Evolutionary conservation across 2,329 filamentous ascomycete species (phyloP).

Genomic region (Fusarium sacchari): DNA sequence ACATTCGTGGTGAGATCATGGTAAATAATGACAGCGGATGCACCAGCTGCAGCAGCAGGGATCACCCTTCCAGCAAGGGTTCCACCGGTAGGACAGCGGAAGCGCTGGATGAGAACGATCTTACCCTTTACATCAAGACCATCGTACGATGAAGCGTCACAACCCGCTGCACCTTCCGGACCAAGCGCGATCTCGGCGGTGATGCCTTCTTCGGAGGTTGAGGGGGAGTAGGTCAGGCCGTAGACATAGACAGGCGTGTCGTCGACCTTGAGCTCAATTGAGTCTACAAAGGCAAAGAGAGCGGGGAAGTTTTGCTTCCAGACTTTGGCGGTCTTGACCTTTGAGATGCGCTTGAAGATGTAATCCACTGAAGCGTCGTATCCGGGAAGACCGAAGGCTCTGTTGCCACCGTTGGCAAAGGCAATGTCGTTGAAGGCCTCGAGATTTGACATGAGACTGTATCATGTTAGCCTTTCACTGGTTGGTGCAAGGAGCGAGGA

Average conservation of each 20-base stretch:
- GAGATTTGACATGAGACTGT: constrained; percentile 25
- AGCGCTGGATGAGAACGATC: constrained; percentile 40
- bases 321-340: constrained; percentile 49
- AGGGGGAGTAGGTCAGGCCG: constrained; percentile 36
- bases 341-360: constrained; percentile 56
- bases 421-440: constrained; percentile 34
- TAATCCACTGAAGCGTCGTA: constrained; percentile 61
- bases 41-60: constrained; percentile 33
- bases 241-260: constrained; percentile 30
- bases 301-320: constrained; percentile 62
- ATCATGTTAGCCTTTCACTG: not conserved
- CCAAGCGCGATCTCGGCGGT: constrained; percentile 35
- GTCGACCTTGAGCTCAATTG: constrained; percentile 48
- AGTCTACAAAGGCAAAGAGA: constrained; percentile 57
- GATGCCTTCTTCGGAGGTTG: constrained; percentile 29
- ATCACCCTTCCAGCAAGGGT: constrained; percentile 37
- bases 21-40: constrained; percentile 34
- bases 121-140: constrained; percentile 39
- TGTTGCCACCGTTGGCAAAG: constrained; percentile 58
- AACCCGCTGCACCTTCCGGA: constrained; percentile 37
- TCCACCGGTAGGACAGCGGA: constrained; percentile 38
- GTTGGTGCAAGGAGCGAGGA: rapidly evolving
- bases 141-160: constrained; percentile 31
- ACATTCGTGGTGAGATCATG: constrained; percentile 34
- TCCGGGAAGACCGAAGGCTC: constrained; percentile 62